phyloP scores from a whole-genome alignment of 148 eudicot genomes.

The Pouteria glomerata region DNA sequence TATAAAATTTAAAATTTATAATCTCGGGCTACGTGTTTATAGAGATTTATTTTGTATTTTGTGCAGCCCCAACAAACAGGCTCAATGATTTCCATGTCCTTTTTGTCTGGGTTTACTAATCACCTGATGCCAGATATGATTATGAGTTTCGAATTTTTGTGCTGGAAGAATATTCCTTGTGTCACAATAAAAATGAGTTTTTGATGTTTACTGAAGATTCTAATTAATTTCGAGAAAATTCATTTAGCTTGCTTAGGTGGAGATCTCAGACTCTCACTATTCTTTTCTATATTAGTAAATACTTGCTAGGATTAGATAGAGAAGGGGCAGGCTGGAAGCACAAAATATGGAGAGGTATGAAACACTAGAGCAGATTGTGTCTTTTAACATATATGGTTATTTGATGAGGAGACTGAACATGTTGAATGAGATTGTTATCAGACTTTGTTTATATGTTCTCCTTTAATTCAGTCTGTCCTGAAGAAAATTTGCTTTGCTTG shows the following conservation, averaged over 20 bases:
- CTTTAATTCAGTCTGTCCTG: constrained; percentile 79
- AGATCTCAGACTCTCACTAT: not conserved
- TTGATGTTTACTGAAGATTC: not conserved
- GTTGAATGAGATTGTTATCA: not conserved
- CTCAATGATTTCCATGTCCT: too few relatives aligned
- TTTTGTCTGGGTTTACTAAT: too few relatives aligned
- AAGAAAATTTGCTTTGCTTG: constrained; percentile 98
- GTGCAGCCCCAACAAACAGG: too few relatives aligned
- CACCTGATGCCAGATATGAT: too few relatives aligned
- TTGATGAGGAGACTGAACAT: not conserved
- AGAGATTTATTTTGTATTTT: too few relatives aligned
- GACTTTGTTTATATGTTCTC: constrained; percentile 2
- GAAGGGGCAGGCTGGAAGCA: not conserved
- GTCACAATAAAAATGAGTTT: too few relatives aligned
- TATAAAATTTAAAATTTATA: too few relatives aligned
- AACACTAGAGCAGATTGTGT: constrained; percentile 65
- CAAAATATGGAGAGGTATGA: constrained; percentile 83
- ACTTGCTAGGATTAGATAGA: constrained; percentile 17
- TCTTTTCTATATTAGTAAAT: not conserved
- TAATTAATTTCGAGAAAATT: not conserved
- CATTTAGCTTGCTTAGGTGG: not conserved
- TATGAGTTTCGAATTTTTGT: too few relatives aligned
- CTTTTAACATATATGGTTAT: not conserved
- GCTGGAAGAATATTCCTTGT: too few relatives aligned
- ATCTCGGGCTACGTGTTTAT: too few relatives aligned